These are phyloP conservation scores for Exobasidium cylindrosporum DNA, from an alignment of 1,284 basidiomycete species.

Conservation along the genomic window DNA sequence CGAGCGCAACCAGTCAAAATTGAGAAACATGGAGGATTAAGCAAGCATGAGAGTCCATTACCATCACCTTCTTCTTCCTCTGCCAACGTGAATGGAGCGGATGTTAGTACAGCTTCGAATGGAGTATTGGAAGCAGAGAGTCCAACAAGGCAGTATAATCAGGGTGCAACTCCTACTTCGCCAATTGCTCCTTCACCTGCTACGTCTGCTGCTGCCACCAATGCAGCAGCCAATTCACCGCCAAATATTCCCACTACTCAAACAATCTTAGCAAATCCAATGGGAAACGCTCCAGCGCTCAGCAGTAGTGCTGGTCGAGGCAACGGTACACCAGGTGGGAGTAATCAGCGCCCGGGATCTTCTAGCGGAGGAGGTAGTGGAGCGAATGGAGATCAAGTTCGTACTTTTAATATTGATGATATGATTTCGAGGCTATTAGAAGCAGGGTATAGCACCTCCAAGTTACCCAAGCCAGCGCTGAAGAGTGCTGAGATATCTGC, in stretches of 20 bases:
- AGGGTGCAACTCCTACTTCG: background rate
- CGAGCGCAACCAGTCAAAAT: conserved; percentile 31
- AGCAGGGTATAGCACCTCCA: conserved; percentile 87
- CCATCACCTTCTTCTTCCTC: conserved; percentile 43
- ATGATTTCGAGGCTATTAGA: conserved; percentile 96
- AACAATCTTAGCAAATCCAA: conserved; percentile 27
- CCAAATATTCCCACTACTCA: conserved; percentile 27
- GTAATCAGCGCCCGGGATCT: conserved; percentile 5
- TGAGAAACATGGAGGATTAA: conserved; percentile 45
- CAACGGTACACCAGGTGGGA: conserved; percentile 20
- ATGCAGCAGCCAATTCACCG: conserved; percentile 15
- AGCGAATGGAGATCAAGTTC: conserved; percentile 33
- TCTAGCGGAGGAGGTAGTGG: conserved; percentile 1
- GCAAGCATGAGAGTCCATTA: conserved; percentile 44
- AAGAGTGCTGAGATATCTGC: conserved; percentile 96
- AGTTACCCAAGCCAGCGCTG: conserved; percentile 92
- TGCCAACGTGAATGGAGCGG: conserved; percentile 20
- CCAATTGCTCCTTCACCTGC: background rate
- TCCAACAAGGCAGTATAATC: background rate
- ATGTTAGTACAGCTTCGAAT: conserved; percentile 8
- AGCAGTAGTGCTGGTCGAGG: conserved; percentile 15
- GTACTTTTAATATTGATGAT: conserved; percentile 86
- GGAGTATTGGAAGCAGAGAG: conserved; percentile 12
- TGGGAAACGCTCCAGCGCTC: background rate
- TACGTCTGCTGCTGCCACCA: conserved; percentile 3